Evolutionary conservation across 2,329 filamentous ascomycete species (phyloP).

Genomic region (Daldinia sp.): DNA sequence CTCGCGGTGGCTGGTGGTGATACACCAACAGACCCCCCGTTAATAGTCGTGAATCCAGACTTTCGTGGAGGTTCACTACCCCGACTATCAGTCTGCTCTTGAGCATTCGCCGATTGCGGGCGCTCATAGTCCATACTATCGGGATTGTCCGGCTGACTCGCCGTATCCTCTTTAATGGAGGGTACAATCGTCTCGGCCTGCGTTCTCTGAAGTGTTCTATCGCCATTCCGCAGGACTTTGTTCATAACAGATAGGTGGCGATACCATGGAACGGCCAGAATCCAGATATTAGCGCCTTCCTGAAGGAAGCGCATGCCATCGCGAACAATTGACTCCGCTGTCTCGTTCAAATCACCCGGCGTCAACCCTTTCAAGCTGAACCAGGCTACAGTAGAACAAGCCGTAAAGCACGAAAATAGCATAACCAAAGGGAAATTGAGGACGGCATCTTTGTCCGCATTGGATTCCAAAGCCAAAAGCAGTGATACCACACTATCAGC

Average conservation of each 20-base stretch:
- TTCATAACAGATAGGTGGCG: slow-evolving; percentile 69
- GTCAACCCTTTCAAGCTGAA: slow-evolving; percentile 69
- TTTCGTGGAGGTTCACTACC: slow-evolving; percentile 65
- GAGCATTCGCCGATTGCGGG: slow-evolving; percentile 45
- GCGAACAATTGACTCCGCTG: slow-evolving; percentile 63
- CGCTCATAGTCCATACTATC: slow-evolving; percentile 68
- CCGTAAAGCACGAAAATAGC: slow-evolving; percentile 69
- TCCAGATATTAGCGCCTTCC: slow-evolving; percentile 67
- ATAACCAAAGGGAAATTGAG: slow-evolving; percentile 70
- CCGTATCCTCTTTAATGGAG: slow-evolving; percentile 63
- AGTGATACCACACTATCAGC: slow-evolving; percentile 67
- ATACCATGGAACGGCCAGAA: slow-evolving; percentile 66
- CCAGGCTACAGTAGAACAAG: slow-evolving; percentile 68
- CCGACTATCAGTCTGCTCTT: slow-evolving; percentile 52
- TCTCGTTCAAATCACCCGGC: slow-evolving; percentile 64
- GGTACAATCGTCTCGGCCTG: slow-evolving; percentile 46
- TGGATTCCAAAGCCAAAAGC: slow-evolving; percentile 62
- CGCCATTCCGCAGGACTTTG: slow-evolving; percentile 65
- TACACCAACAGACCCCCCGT: slow-evolving; percentile 61
- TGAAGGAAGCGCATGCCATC: slow-evolving; percentile 67
- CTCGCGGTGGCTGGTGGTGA: slow-evolving; percentile 58
- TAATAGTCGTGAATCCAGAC: slow-evolving; percentile 66
- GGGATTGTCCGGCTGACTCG: slow-evolving; percentile 62
- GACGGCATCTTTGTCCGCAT: slow-evolving; percentile 65
- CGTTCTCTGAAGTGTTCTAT: slow-evolving; percentile 47